Evolutionary conservation across 192 early-diverging fungal genomes (phyloP), one percentile per base, ranked within the genome.

Genomic region (Allomyces javanicus): DNA sequence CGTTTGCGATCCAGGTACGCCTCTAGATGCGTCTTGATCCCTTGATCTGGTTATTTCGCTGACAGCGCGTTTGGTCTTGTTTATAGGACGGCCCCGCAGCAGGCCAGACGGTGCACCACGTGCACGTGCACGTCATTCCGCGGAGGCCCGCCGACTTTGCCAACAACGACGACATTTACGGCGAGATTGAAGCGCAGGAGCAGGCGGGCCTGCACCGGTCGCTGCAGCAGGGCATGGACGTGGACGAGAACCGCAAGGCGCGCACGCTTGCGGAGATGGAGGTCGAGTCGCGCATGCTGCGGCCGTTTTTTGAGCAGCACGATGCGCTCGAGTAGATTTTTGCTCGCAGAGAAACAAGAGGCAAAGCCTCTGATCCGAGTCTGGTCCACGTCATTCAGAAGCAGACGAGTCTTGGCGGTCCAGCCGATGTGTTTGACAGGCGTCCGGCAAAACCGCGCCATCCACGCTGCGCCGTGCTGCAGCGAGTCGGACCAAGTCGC

Each of bases 41-140:
- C 24, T 70, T 67, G 27, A 61, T 24, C 7, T 68, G 27, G 21
- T 23, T 6, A 12, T 26, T 27, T 62, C n/a, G 19, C 12, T 9
- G 33, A 14, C 6, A 23, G 23, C 33, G 9, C 66, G 9, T 1
- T 5, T 61, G 11, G 19, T 21, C 9, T 24, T 24, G 3, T 58
- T 55, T 71, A 17, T 9, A 62, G 83, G 89, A 93, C 73, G 88
- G 89, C 4, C 73, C 79, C 0, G 71, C 70, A 24, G 87, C 90
- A 9, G 88, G 85, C 7, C 86, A 91, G 72, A 80, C 92, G 23
- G 91, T 97, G 6, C 81, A 87, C 11, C 95, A 97, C 74, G 86
- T 88, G 10, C 95, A 97, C 67, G 72, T 95, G 26, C 95, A 97
- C 73, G 68, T 97, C 25, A 90, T 97, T 55, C 93, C 94, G 45